phyloP scores from a whole-genome alignment of 1,139 yeast species.

The Petasospora rhodanensis region DNA sequence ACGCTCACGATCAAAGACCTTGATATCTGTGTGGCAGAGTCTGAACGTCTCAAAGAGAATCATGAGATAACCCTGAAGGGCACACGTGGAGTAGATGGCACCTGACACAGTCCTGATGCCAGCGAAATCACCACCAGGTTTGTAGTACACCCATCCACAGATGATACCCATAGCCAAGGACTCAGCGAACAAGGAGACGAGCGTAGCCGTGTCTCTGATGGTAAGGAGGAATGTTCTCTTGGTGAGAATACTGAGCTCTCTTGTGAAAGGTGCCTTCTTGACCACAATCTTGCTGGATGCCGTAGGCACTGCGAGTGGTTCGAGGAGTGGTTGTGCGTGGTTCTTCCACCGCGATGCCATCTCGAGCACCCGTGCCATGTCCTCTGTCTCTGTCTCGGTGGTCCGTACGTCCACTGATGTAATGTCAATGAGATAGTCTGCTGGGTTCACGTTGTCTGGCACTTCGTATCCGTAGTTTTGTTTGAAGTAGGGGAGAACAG shows the following conservation, averaged over 20 bases:
- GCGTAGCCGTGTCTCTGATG: conserved; percentile 20
- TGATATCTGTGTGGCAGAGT: conserved; percentile 63
- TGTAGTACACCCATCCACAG: conserved; percentile 74
- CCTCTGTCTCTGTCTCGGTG: conserved; percentile 37
- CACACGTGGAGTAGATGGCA: conserved; percentile 59
- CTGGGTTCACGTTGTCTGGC: conserved; percentile 48
- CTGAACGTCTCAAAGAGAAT: conserved; percentile 71
- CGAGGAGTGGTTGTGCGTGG: conserved; percentile 14
- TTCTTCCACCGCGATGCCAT: conserved; percentile 52
- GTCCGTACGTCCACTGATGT: conserved; percentile 63
- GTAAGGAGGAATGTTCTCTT: conserved; percentile 48
- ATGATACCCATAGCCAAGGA: conserved; percentile 45
- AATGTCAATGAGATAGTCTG: conserved; percentile 66
- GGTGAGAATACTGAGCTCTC: conserved; percentile 54
- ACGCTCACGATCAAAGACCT: conserved; percentile 68
- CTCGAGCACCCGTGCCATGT: conserved; percentile 40
- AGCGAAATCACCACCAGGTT: conserved; percentile 53
- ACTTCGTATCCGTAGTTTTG: conserved; percentile 39
- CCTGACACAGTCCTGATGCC: conserved; percentile 68
- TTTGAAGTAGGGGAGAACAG: conserved; percentile 51
- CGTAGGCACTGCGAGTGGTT: too few relatives aligned
- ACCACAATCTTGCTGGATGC: conserved; percentile 2
- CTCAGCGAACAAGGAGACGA: conserved; percentile 17
- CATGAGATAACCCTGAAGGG: conserved; percentile 58
- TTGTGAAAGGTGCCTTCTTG: conserved; percentile 15